These are phyloP conservation scores for Podaxis sp. DNA, from an alignment of 768 basidiomycete species.

Conservation along the genomic window DNA sequence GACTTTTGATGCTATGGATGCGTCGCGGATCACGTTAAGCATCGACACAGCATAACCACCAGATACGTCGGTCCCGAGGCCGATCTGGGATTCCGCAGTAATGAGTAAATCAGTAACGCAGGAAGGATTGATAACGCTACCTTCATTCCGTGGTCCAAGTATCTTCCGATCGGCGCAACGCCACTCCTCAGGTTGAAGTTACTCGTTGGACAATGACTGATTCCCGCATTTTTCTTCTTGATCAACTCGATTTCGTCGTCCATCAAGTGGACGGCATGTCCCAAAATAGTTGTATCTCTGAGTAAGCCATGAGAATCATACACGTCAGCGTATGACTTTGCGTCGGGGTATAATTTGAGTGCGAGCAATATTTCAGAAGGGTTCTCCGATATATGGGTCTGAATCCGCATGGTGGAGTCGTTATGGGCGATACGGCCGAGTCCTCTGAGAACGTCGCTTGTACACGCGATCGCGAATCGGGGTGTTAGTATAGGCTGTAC, in stretches of 20 bases:
- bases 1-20: constrained; percentile 81
- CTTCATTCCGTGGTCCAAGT: constrained; percentile 86
- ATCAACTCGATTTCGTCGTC: constrained; percentile 75
- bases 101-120: background rate
- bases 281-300: constrained; percentile 78
- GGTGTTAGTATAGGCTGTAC: constrained; percentile 93
- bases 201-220: constrained; percentile 95
- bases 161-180: constrained; percentile 72
- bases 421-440: constrained; percentile 59
- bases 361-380: constrained; percentile 66
- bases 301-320: constrained; percentile 83
- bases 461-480: constrained; percentile 93
- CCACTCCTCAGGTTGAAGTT: constrained; percentile 92
- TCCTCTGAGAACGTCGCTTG: constrained; percentile 58
- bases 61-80: constrained; percentile 89
- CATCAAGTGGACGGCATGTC: constrained; percentile 81
- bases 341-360: constrained; percentile 63
- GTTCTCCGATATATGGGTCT: constrained; percentile 94
- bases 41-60: constrained; percentile 87
- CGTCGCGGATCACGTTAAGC: constrained; percentile 71
- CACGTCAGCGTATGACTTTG: constrained; percentile 69
- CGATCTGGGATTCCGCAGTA: constrained; percentile 54
- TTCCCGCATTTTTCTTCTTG: constrained; percentile 61
- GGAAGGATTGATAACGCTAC: constrained; percentile 36
- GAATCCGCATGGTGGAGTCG: constrained; percentile 67